Percentiles rank a stretch among this genome's conserved stretches.
Conservation (phyloP, 306 rosid genomes). For the Vigna hirtella region DNA sequence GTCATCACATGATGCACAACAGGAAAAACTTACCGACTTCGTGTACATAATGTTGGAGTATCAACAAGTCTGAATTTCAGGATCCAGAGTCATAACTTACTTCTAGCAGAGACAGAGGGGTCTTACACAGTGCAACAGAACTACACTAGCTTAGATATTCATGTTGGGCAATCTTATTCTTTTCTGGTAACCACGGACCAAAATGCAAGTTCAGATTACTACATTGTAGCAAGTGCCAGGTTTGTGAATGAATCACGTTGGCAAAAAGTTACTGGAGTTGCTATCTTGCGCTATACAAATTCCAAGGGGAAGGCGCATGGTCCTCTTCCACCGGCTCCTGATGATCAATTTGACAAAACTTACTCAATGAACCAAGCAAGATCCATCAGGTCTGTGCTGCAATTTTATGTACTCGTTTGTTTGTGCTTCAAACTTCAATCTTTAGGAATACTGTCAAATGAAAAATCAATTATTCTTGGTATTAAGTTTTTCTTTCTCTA, state of each 20-base stretch:
- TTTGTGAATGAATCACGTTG: slow-evolving; percentile 85
- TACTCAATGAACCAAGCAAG: slow-evolving; percentile 99
- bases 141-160: slow-evolving; percentile 93
- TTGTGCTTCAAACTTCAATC: background rate
- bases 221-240: slow-evolving; percentile 94
- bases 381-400: slow-evolving; percentile 75
- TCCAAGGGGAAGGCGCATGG: slow-evolving; percentile 96
- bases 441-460: background rate
- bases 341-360: slow-evolving; percentile 89
- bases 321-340: slow-evolving; percentile 80
- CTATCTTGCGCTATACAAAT: slow-evolving; percentile 79
- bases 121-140: slow-evolving; percentile 95
- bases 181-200: slow-evolving; percentile 86
- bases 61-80: slow-evolving; percentile 94
- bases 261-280: slow-evolving; percentile 95
- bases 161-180: slow-evolving; percentile 96
- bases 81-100: slow-evolving; percentile 92
- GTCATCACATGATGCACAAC: slow-evolving; percentile 42
- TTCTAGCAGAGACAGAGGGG: slow-evolving; percentile 92
- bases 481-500: slow-evolving; percentile 20
- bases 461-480: background rate
- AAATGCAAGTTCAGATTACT: slow-evolving; percentile 95
- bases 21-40: slow-evolving; percentile 91
- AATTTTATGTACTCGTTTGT: slow-evolving; percentile 20
- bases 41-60: slow-evolving; percentile 91